Conservation (phyloP, 768 basidiomycete genomes). For the Brasilioporus rufonigricans region DNA sequence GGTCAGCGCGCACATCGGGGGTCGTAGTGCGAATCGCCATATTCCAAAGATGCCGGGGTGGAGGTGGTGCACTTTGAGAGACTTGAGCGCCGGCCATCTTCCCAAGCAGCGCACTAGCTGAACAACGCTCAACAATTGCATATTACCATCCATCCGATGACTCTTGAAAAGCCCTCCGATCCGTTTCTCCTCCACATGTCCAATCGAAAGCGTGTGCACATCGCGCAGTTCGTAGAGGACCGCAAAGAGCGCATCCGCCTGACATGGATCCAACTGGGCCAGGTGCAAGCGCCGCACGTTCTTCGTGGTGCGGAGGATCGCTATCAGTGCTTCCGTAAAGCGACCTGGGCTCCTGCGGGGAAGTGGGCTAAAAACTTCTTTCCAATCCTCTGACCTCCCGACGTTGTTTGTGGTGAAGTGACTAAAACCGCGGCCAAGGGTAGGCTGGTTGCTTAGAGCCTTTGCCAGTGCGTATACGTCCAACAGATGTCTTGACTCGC, state of each 20-base stretch:
- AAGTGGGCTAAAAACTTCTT: neutral
- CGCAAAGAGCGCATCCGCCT: constrained; percentile 7
- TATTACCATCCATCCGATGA: neutral
- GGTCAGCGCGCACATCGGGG: constrained; percentile 16
- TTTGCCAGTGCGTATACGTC: constrained; percentile 18
- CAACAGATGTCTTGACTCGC: neutral
- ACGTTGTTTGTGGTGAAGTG: constrained; percentile 21
- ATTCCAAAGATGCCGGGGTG: constrained; percentile 10
- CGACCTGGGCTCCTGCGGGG: neutral
- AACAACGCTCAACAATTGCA: constrained; percentile 8
- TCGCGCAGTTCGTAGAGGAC: constrained; percentile 11
- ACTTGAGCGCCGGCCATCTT: constrained; percentile 13
- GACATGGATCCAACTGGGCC: constrained; percentile 9
- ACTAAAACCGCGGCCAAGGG: constrained; percentile 9
- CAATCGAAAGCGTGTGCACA: constrained; percentile 14
- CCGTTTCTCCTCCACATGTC: neutral
- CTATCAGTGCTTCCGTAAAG: constrained; percentile 19
- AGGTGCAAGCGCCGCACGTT: constrained; percentile 16
- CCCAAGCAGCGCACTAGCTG: constrained; percentile 21
- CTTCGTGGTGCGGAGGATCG: constrained; percentile 18
- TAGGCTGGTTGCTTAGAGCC: constrained; percentile 13
- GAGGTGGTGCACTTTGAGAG: constrained; percentile 16
- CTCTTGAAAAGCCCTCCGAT: neutral
- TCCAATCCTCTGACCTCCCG: neutral
- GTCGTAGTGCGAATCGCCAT: constrained; percentile 14